These are phyloP conservation scores for Salicornia ramosissima DNA, from an alignment of 148 eudicot species.

Conservation along the genomic window DNA sequence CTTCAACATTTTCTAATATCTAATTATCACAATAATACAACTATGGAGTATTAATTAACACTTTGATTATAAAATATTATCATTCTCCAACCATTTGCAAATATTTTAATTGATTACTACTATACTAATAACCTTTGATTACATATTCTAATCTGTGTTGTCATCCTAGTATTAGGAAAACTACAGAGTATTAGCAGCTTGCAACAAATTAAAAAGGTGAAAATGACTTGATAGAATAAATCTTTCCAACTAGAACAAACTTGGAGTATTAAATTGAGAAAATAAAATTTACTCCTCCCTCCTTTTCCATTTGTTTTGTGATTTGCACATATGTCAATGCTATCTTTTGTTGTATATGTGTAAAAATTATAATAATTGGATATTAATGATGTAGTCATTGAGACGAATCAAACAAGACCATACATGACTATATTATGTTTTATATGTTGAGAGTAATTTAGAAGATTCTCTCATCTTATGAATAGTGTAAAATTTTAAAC, in stretches of 20 bases:
- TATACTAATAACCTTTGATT: slow-evolving; percentile 15
- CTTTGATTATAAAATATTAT: slow-evolving; percentile 5
- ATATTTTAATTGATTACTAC: not conserved
- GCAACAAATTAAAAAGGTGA: slow-evolving; percentile 9
- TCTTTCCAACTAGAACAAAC: slow-evolving; percentile 9
- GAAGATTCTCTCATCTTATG: too few species aligned
- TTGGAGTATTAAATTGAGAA: too few species aligned
- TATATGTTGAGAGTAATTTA: too few species aligned
- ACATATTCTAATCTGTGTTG: slow-evolving; percentile 10
- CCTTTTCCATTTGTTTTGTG: too few species aligned
- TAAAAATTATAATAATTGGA: too few species aligned
- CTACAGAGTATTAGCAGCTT: slow-evolving; percentile 25
- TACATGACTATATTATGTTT: too few species aligned
- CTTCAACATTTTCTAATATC: not conserved
- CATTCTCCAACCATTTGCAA: slow-evolving; percentile 18
- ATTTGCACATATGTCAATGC: too few species aligned
- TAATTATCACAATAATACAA: not conserved
- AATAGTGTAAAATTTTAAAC: too few species aligned
- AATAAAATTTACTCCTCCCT: too few species aligned
- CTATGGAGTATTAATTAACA: not conserved
- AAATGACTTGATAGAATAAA: slow-evolving; percentile 20
- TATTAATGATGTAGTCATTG: too few species aligned
- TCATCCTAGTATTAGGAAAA: not conserved
- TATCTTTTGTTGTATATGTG: too few species aligned
- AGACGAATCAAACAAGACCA: too few species aligned